A percentile compares a stretch with the other conserved stretches of the same genome.
Conservation (phyloP, 2,329 filamentous ascomycete genomes). For the Aspergillus eucalypticola region DNA sequence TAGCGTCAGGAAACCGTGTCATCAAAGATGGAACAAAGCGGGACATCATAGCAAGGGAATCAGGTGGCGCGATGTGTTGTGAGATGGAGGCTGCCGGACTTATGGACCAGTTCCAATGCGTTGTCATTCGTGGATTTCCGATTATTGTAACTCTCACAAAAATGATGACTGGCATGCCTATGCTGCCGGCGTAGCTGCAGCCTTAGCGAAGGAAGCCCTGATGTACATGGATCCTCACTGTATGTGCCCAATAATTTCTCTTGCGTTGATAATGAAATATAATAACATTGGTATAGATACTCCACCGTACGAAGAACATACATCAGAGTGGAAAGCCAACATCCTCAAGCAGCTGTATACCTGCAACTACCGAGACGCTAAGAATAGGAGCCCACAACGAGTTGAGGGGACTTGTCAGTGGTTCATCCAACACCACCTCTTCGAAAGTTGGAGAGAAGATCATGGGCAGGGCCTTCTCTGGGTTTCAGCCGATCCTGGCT, state of each 20-base stretch:
- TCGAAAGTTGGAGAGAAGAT: constrained; percentile 26
- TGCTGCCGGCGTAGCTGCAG: constrained; percentile 10
- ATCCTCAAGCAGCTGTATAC: neutral
- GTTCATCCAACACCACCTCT: constrained; percentile 29
- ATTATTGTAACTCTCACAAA: constrained; percentile 19
- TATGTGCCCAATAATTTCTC: neutral
- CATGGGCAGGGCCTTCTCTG: constrained; percentile 22
- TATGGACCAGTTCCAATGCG: constrained; percentile 13
- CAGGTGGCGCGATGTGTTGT: neutral
- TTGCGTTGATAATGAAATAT: too few relatives aligned
- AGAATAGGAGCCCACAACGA: neutral
- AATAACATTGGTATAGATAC: neutral
- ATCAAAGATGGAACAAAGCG: neutral
- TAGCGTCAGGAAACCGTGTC: neutral
- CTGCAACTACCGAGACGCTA: neutral
- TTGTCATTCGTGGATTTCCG: constrained; percentile 21
- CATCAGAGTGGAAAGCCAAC: neutral
- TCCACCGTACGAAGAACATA: neutral
- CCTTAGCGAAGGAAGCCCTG: neutral
- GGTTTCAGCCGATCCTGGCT: constrained; percentile 32
- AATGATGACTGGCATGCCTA: constrained; percentile 3
- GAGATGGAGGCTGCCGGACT: constrained; percentile 16
- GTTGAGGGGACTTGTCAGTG: constrained; percentile 32
- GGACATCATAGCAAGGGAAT: neutral
- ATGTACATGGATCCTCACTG: neutral